phyloP scores from a whole-genome alignment of 768 basidiomycete genomes.

The Gloeostereum incarnatum region DNA sequence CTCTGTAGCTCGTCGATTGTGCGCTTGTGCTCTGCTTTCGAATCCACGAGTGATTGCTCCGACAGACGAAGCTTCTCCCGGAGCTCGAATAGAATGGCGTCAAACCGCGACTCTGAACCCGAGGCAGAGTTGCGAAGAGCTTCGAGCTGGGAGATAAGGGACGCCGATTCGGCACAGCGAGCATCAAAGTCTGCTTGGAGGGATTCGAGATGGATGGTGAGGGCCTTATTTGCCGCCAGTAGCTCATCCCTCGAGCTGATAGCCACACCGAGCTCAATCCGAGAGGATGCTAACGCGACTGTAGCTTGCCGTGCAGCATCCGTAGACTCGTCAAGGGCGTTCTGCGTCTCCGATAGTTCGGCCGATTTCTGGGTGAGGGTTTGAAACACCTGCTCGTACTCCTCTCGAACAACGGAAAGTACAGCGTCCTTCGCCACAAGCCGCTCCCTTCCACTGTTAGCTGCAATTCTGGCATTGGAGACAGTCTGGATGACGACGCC shows the following conservation, averaged over 20 bases:
- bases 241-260: conserved; percentile 4
- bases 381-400: no score
- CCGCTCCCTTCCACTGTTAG: conserved; percentile 4
- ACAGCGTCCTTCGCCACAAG: background rate
- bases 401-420: no score
- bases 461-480: background rate
- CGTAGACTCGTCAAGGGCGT: conserved; percentile 6
- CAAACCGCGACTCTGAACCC: conserved; percentile 8
- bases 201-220: conserved; percentile 1
- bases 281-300: conserved; percentile 16
- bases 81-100: conserved; percentile 11
- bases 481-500: conserved; percentile 5
- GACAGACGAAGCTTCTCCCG: no score
- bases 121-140: conserved; percentile 9
- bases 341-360: conserved; percentile 8
- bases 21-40: conserved; percentile 15
- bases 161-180: conserved; percentile 1
- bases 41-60: conserved; percentile 14
- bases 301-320: conserved; percentile 12
- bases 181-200: conserved; percentile 7
- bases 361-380: no score
- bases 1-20: conserved; percentile 19
- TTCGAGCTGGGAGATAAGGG: conserved; percentile 8
- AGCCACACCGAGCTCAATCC: conserved; percentile 5
- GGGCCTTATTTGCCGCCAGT: background rate